Base-by-base conservation (phyloP, 805 yeast species). In the Yamadazyma olivae region DNA sequence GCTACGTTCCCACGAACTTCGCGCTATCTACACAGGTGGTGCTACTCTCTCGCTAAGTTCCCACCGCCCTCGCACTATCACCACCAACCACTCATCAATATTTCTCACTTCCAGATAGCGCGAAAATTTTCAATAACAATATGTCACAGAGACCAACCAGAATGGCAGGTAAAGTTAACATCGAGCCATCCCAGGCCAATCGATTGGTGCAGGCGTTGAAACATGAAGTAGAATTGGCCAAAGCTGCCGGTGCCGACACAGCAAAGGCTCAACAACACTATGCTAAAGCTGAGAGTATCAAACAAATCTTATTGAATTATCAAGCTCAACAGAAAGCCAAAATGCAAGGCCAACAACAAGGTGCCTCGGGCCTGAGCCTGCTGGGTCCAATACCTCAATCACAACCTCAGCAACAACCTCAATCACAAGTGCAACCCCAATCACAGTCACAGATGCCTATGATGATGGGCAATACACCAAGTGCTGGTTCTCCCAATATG, bases 191-290 rank as follows among this genome's bases (percentile, higher is more conserved):
- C 27, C 79, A 75, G 45, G 77, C 78, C 14, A 74, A 77, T 25
- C 79, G 77, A 51, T 62, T 83, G 41, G 71, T 81, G 9, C 75
- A 71, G 41, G 83, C 79, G 36, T 75, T 78, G 44, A 74, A 73
- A 33, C 61, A 69, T 21, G 83, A 79, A 46, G 70, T 78, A 21
- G 77, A 75, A 16, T 73, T 75, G 46, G 89, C 88, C 1, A 77
- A 75, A 47, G 72, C 71, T 13, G 72, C 81, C 0, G 86, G 87
- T 3, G 67, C 68, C 22, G 75, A 72, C 17, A 71, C 81, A 0
- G 78, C 74, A 0, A 77, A 68, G 39, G 88, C 87, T 14, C 74
- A 75, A 46, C 80, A 77, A 43, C 82, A 81, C 47, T 59, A 76
- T 46, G 68, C 67, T 41, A 77, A 75, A 43, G 88, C 87, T 3